Percentiles rank a stretch among this genome's conserved stretches.
These are phyloP conservation scores for Pythium chondricola DNA, from an alignment of 352 stramenopile genomes.

Conservation along the genomic window DNA sequence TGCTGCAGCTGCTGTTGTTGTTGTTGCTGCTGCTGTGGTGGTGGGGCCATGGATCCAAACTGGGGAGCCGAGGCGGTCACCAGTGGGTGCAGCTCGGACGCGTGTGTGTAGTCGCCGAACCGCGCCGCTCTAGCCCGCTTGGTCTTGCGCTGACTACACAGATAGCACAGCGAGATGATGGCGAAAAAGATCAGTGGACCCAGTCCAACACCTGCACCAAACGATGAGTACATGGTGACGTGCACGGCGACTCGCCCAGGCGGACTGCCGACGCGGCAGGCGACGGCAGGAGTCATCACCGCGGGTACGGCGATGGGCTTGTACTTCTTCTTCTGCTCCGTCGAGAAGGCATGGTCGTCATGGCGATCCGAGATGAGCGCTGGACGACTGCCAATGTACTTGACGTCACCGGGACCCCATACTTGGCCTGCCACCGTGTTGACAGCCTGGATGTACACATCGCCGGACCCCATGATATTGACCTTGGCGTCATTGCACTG, in stretches of 20 bases:
- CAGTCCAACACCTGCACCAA: conserved; percentile 1
- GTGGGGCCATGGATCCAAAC: too few species aligned
- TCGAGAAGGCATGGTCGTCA: conserved; percentile 13
- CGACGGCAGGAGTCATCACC: neutral
- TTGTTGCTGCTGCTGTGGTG: neutral
- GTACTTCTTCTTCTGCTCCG: conserved; percentile 12
- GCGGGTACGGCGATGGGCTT: conserved; percentile 20
- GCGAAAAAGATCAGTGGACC: conserved; percentile 12
- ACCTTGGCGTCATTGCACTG: conserved; percentile 14
- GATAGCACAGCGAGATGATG: conserved; percentile 16
- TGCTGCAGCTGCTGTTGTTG: conserved; percentile 2
- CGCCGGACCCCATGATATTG: conserved; percentile 7
- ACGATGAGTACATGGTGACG: conserved; percentile 1
- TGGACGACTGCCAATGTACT: conserved; percentile 16
- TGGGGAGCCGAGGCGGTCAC: neutral
- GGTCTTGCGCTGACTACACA: conserved; percentile 12
- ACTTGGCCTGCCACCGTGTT: conserved; percentile 9
- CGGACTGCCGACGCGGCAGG: neutral
- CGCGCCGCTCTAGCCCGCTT: conserved; percentile 1
- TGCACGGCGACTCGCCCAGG: conserved; percentile 5
- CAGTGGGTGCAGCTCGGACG: conserved; percentile 8
- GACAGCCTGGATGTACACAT: conserved; percentile 10
- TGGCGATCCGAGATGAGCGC: conserved; percentile 18
- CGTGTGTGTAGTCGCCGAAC: neutral
- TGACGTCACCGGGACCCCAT: conserved; percentile 17